Conservation (phyloP, 345 rosid genomes). For the Lumnitzera racemosa region DNA sequence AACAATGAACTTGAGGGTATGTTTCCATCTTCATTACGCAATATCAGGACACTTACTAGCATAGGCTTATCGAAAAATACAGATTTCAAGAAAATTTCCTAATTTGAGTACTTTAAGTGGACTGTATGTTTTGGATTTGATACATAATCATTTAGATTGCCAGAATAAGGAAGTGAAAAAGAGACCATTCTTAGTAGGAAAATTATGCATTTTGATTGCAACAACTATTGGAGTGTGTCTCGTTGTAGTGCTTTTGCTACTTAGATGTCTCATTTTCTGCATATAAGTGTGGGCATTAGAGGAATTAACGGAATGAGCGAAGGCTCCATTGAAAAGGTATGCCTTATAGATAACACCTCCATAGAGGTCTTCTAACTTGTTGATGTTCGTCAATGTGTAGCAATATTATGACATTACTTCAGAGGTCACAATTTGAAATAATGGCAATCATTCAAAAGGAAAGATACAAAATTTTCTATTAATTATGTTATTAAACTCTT, state of each 20-base stretch:
- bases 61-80: slow-evolving; percentile 69
- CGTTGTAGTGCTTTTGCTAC: slow-evolving; percentile 33
- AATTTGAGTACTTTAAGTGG: slow-evolving; percentile 54
- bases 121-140: slow-evolving; percentile 75
- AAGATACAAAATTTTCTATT: too few species aligned
- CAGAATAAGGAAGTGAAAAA: slow-evolving; percentile 27
- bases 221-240: slow-evolving; percentile 48
- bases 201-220: slow-evolving; percentile 35
- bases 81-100: slow-evolving; percentile 69
- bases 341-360: not conserved
- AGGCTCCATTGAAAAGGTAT: slow-evolving; percentile 86
- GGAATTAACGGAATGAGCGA: slow-evolving; percentile 83
- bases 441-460: too few species aligned
- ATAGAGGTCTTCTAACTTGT: not conserved
- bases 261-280: slow-evolving; percentile 35
- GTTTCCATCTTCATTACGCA: slow-evolving; percentile 63
- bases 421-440: too few species aligned
- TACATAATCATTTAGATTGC: slow-evolving; percentile 78
- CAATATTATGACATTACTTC: too few species aligned
- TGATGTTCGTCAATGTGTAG: too few species aligned
- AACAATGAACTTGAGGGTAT: slow-evolving; percentile 55
- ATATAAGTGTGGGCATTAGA: slow-evolving; percentile 41
- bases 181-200: slow-evolving; percentile 33
- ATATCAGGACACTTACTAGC: slow-evolving; percentile 49
- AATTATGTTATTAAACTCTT: too few species aligned